Conservation (phyloP, 2,329 filamentous ascomycete species). For the Cryoendolithus antarcticus region DNA sequence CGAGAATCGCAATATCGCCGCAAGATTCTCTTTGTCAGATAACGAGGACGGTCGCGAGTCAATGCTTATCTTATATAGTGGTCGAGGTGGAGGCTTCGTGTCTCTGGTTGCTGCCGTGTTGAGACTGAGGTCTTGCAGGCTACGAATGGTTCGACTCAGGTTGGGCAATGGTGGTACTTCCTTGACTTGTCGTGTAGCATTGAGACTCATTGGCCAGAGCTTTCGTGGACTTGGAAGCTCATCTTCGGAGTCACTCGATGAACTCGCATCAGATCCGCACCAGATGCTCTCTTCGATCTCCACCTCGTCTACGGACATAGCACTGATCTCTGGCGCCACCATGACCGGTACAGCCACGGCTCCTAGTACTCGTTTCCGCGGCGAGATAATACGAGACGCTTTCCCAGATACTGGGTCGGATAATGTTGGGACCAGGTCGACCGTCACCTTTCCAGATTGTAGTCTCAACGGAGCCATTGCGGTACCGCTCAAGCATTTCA, state of each 20-base stretch:
- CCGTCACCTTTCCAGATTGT: constrained; percentile 5
- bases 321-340: no score
- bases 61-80: background rate
- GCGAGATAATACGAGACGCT: constrained; percentile 1
- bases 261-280: constrained; percentile 18
- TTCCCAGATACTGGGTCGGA: background rate
- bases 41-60: constrained; percentile 1
- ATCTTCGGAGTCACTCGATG: constrained; percentile 12
- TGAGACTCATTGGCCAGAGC: constrained; percentile 6
- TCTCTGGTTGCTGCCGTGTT: background rate
- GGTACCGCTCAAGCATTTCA: constrained; percentile 7
- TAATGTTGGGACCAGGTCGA: constrained; percentile 1
- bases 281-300: constrained; percentile 24
- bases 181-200: background rate
- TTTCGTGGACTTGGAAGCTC: constrained; percentile 18
- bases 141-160: no score
- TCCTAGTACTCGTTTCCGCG: constrained; percentile 3
- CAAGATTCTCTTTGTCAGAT: constrained; percentile 1
- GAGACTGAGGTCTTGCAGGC: constrained; percentile 2
- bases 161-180: background rate
- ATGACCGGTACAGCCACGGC: constrained; percentile 4
- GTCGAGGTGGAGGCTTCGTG: no score
- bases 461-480: constrained; percentile 1
- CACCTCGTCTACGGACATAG: constrained; percentile 8
- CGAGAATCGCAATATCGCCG: constrained; percentile 1